These are phyloP conservation scores for Pholiota adiposa DNA, from an alignment of 1,284 basidiomycete species.

Conservation along the genomic window DNA sequence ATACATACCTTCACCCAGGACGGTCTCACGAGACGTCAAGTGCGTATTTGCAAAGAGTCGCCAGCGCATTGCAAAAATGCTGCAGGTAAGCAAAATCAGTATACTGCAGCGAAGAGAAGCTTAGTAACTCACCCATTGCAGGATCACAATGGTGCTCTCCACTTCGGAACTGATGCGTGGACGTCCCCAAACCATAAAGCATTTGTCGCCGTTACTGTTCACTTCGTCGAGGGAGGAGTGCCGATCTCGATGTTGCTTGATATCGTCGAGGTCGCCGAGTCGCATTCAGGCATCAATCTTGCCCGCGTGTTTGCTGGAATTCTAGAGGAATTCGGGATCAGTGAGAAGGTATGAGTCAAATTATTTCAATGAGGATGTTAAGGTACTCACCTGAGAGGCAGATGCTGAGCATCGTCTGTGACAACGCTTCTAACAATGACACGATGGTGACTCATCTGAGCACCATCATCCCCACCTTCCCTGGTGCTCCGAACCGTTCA, in stretches of 20 bases:
- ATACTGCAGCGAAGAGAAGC: no score
- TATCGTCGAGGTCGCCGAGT: conserved; percentile 12
- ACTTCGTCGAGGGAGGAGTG: conserved; percentile 4
- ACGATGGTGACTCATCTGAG: conserved; percentile 32
- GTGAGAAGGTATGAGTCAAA: conserved; percentile 15
- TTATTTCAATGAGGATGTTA: conserved; percentile 1
- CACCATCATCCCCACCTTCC: no score
- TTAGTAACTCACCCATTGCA: background rate
- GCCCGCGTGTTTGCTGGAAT: conserved; percentile 7
- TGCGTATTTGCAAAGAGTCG: conserved; percentile 7
- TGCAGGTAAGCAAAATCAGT: conserved; percentile 13
- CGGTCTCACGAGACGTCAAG: conserved; percentile 11
- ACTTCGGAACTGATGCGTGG: conserved; percentile 12
- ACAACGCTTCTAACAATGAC: conserved; percentile 36
- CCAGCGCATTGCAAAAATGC: conserved; percentile 8
- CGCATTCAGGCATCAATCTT: conserved; percentile 11
- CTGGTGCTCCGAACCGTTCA: conserved; percentile 22
- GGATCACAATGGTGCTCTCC: conserved; percentile 7
- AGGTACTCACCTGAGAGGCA: conserved; percentile 8
- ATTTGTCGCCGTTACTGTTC: conserved; percentile 7
- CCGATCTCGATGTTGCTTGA: conserved; percentile 12
- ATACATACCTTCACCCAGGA: conserved; percentile 7
- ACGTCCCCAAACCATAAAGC: conserved; percentile 15
- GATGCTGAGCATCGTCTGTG: conserved; percentile 31
- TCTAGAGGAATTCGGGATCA: conserved; percentile 13